These are phyloP conservation scores for Vitis rupestris DNA, from an alignment of 164 flowering plant species.

Conservation along the genomic window DNA sequence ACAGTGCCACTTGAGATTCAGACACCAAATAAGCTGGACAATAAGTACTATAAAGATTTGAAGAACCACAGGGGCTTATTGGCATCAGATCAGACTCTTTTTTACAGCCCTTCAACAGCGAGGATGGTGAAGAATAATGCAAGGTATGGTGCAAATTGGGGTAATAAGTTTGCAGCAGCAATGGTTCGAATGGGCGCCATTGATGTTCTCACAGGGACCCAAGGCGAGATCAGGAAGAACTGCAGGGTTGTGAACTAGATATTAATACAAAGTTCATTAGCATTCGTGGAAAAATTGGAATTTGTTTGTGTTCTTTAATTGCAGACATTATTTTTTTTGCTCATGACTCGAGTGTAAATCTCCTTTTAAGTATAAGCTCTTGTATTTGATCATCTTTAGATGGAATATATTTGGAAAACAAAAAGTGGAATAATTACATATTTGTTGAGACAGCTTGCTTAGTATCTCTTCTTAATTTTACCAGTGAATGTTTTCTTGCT, in stretches of 20 bases:
- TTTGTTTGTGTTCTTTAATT: no score
- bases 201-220: slow-evolving; percentile 27
- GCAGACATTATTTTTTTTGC: no score
- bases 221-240: slow-evolving; percentile 34
- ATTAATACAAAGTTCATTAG: no score
- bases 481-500: no score
- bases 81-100: slow-evolving; percentile 26
- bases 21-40: slow-evolving; percentile 33
- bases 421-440: no score
- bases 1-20: slow-evolving; percentile 17
- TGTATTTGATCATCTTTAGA: no score
- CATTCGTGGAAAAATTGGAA: no score
- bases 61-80: slow-evolving; percentile 18
- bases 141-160: slow-evolving; percentile 14
- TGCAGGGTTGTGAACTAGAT: slow-evolving; percentile 27
- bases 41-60: slow-evolving; percentile 24
- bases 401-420: no score
- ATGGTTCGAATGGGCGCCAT: slow-evolving; percentile 40
- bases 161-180: slow-evolving; percentile 24
- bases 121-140: slow-evolving; percentile 24
- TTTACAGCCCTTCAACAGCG: slow-evolving; percentile 10
- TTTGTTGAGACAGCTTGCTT: no score
- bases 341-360: no score
- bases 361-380: no score
- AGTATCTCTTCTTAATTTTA: no score